Evolutionary conservation across 495 filamentous ascomycete genomes (phyloP).

Genomic region (Aspergillus conjunctus): DNA sequence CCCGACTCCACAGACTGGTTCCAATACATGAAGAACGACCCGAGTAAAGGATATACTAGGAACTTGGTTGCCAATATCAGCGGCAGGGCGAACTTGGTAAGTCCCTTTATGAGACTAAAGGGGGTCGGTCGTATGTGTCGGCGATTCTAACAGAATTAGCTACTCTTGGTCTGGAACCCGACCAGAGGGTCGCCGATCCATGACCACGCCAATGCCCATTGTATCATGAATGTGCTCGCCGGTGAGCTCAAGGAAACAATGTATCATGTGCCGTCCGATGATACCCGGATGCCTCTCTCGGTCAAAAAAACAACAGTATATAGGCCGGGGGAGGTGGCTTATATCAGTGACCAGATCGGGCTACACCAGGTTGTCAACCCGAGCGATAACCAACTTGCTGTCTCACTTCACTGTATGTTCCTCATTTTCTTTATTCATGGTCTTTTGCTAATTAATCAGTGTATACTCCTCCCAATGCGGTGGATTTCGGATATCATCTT

Average conservation of each 20-base stretch:
- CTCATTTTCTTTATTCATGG: background rate
- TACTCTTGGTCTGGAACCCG: slow-evolving; percentile 88
- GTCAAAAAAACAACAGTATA: slow-evolving; percentile 34
- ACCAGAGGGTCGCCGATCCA: slow-evolving; percentile 80
- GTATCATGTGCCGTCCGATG: slow-evolving; percentile 62
- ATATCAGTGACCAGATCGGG: slow-evolving; percentile 80
- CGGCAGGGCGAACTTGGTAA: slow-evolving; percentile 39
- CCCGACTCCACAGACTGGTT: slow-evolving; percentile 39
- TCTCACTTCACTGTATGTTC: slow-evolving; percentile 73
- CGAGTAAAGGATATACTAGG: slow-evolving; percentile 43
- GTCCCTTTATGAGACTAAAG: too few relatives aligned
- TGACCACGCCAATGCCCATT: slow-evolving; percentile 83
- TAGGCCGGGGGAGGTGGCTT: slow-evolving; percentile 64
- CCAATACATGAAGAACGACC: slow-evolving; percentile 37
- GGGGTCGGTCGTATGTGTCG: background rate
- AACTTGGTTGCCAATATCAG: slow-evolving; percentile 45
- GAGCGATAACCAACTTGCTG: slow-evolving; percentile 65
- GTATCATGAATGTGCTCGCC: slow-evolving; percentile 58
- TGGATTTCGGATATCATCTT: slow-evolving; percentile 71
- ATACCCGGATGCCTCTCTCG: slow-evolving; percentile 23
- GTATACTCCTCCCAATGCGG: slow-evolving; percentile 84
- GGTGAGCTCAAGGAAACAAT: slow-evolving; percentile 72
- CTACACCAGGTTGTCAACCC: slow-evolving; percentile 80
- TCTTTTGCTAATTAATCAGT: slow-evolving; percentile 45
- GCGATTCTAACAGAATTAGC: slow-evolving; percentile 39